phyloP scores from a whole-genome alignment of 345 rosid genomes.

The Eucalyptus regnans region DNA sequence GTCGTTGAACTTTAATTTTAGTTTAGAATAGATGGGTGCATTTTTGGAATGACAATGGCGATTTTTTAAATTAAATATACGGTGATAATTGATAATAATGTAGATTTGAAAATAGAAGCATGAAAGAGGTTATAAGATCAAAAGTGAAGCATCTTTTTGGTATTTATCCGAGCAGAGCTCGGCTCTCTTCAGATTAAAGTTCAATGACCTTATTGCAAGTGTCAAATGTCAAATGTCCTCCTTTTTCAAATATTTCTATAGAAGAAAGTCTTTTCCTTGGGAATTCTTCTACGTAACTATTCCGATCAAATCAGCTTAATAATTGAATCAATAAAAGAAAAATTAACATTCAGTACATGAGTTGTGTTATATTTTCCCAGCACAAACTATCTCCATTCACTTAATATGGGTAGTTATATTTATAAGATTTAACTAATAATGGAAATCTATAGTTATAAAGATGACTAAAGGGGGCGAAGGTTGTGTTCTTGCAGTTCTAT shows the following conservation, averaged over 20 bases:
- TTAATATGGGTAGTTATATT: not conserved
- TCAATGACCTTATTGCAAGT: too few species aligned
- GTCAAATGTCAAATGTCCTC: too few species aligned
- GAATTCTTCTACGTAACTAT: not conserved
- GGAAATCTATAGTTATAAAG: not conserved
- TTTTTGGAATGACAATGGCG: not conserved
- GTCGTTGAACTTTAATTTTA: not conserved
- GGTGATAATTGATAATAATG: not conserved
- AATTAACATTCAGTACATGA: not conserved
- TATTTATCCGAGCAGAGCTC: too few species aligned
- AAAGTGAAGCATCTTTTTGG: too few species aligned
- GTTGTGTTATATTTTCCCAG: not conserved
- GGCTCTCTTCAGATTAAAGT: too few species aligned
- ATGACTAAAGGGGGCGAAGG: not conserved
- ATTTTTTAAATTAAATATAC: not conserved
- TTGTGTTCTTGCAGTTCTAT: not conserved
- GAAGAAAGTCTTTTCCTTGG: not conserved
- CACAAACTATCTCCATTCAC: not conserved
- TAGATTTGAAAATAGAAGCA: not conserved
- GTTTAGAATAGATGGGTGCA: not conserved
- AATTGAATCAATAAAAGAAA: not conserved
- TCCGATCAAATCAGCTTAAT: not conserved
- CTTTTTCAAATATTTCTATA: not conserved
- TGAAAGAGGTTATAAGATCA: too few species aligned
- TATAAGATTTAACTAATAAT: not conserved